A percentile compares a stretch with the other conserved stretches of the same genome.
Conservation (phyloP, 2,329 filamentous ascomycete genomes). For the Tolypocladium capitatum region DNA sequence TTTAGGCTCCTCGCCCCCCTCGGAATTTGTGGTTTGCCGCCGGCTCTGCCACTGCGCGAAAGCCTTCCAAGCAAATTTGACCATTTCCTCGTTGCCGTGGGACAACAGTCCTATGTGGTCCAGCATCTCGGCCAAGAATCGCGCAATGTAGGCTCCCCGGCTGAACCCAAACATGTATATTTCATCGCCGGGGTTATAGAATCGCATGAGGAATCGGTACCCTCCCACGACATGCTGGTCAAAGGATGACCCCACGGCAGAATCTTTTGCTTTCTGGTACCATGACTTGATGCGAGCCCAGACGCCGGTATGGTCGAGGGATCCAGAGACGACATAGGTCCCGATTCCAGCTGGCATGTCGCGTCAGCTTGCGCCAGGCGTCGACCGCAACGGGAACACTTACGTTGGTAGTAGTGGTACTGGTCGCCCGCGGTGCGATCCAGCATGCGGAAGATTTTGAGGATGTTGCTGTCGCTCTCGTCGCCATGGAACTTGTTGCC, state of each 20-base stretch:
- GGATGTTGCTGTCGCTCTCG: slow-evolving; percentile 50
- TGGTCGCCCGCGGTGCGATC: slow-evolving; percentile 50
- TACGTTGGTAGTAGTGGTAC: slow-evolving; percentile 51
- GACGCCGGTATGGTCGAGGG: slow-evolving; percentile 42
- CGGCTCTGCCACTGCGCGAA: slow-evolving; percentile 62
- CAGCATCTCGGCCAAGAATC: slow-evolving; percentile 72
- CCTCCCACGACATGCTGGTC: slow-evolving; percentile 73
- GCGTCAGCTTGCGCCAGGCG: background rate
- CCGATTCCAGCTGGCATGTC: slow-evolving; percentile 48
- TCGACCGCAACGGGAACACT: slow-evolving; percentile 8
- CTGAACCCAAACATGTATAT: slow-evolving; percentile 67
- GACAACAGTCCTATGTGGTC: slow-evolving; percentile 69
- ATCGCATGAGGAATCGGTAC: slow-evolving; percentile 67
- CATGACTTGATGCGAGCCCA: slow-evolving; percentile 48
- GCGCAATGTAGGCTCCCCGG: slow-evolving; percentile 58
- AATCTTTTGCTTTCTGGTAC: slow-evolving; percentile 64
- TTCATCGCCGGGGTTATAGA: slow-evolving; percentile 49
- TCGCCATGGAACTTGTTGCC: slow-evolving; percentile 52
- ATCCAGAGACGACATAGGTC: slow-evolving; percentile 53
- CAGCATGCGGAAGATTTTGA: slow-evolving; percentile 59
- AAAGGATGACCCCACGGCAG: slow-evolving; percentile 67
- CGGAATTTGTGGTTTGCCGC: slow-evolving; percentile 27
- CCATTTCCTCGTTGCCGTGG: slow-evolving; percentile 76
- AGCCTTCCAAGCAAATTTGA: slow-evolving; percentile 71
- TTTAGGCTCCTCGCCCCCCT: slow-evolving; percentile 27